Percentiles rank a stretch among this genome's conserved stretches.
These are phyloP conservation scores for Coccomyxa sp. DNA, from an alignment of 139 green algal species.

Conservation along the genomic window DNA sequence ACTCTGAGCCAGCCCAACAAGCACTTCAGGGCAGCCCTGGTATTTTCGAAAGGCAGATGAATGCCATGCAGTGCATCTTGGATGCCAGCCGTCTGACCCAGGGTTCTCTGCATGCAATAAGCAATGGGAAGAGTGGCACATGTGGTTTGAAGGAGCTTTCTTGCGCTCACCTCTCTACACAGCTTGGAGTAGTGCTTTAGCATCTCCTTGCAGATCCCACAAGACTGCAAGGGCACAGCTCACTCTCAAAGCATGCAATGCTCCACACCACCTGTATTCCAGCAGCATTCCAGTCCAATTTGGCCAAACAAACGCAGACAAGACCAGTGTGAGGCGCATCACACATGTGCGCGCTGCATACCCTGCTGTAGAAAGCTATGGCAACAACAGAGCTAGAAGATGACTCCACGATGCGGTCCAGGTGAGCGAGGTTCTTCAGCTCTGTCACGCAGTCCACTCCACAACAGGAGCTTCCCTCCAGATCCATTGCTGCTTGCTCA, in stretches of 20 bases:
- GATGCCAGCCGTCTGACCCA: conserved; percentile 7
- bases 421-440: conserved; percentile 14
- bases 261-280: too few species aligned
- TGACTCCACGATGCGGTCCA: conserved; percentile 9
- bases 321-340: too few species aligned
- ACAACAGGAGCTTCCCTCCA: not conserved
- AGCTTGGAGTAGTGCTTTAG: conserved; percentile 6
- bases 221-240: conserved; percentile 20
- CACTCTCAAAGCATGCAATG: too few species aligned
- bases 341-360: not conserved
- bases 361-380: conserved; percentile 24
- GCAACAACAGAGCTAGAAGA: conserved; percentile 9
- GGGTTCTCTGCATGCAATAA: too few species aligned
- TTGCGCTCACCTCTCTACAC: conserved; percentile 15
- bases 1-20: too few species aligned
- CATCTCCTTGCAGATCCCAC: conserved; percentile 20
- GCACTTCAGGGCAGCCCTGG: too few species aligned
- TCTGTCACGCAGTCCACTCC: conserved; percentile 7
- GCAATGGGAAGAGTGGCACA: too few species aligned
- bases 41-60: too few species aligned
- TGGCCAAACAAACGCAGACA: too few species aligned
- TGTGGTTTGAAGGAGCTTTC: too few species aligned
- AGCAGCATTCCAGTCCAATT: too few species aligned
- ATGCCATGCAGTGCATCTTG: not conserved
- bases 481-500: not conserved